Base-by-base conservation (phyloP, 202 grass and related monocot species). In the Dendrocalamus latiflorus region DNA sequence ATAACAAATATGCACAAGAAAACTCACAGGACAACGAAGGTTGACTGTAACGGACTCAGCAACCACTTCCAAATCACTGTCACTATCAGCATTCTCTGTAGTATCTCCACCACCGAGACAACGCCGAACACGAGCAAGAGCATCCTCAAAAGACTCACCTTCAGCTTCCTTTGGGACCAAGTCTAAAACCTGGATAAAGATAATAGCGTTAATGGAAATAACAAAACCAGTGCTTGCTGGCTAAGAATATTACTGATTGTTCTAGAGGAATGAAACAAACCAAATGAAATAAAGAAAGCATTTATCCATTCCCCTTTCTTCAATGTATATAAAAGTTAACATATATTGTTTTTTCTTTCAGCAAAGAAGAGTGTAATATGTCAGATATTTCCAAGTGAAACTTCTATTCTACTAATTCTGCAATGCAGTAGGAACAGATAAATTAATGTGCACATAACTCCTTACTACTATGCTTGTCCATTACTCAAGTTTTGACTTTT, bases 41-140 rank as follows among this genome's bases (percentile, higher is more conserved):
- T 94, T 99, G 76, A 99, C 88, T 72, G 91, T 89, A 58, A 99
- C 88, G 11, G 91, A 95, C 43, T 99, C 93, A 74, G 96, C 81
- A 79, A 99, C 93, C 60, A 99, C 91, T 90, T 99, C 96, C 74
- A 99, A 86, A 85, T 99, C 96, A 65, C 91, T 96, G 75, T 99
- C 96, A 81, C 93, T 99, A 59, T 93, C 93, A 74, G 89, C 96
- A 82, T 99, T 94, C 36, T 99, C 96, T 41, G 89, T 53, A 70
- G 86, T 73, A 72, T 90, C 88, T 80, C 95, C 91, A 90, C 96
- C 96, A 60, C 93, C 81, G 26, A 99, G 78, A 78, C 96, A 96
- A 13, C 96, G 89, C 20, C 88, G 83, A 60, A 99, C 93, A 78
- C 96, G 93, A 78, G 89, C 57, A 89, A 99, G 93, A 82, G 96